Evolutionary conservation across 768 basidiomycete genomes (phyloP).

Genomic region (Porpolomopsis calyptriformis): DNA sequence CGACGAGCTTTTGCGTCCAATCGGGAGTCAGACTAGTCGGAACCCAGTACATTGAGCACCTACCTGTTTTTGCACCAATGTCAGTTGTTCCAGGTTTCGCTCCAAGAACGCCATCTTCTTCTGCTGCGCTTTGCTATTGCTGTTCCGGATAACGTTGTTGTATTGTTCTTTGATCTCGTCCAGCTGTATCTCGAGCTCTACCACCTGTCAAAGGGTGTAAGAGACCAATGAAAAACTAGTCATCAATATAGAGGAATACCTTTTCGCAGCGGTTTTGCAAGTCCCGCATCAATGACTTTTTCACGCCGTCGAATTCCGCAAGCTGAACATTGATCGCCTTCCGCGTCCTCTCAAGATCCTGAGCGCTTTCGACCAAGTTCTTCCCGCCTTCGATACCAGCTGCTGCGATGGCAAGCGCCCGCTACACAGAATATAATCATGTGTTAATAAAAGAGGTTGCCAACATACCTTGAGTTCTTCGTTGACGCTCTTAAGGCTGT

Average conservation of each 20-base stretch:
- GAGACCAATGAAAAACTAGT: conserved; percentile 12
- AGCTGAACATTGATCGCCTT: conserved; percentile 97
- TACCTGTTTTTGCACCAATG: conserved; percentile 94
- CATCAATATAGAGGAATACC: conserved; percentile 33
- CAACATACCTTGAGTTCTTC: conserved; percentile 87
- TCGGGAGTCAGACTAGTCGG: neutral
- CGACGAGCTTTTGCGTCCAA: conserved; percentile 61
- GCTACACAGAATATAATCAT: conserved; percentile 36
- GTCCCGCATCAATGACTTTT: conserved; percentile 98
- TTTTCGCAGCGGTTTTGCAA: conserved; percentile 99
- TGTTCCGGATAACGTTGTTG: conserved; percentile 95
- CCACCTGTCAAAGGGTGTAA: conserved; percentile 50
- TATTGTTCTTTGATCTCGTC: conserved; percentile 99
- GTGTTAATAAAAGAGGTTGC: conserved; percentile 5
- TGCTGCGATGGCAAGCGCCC: conserved; percentile 93
- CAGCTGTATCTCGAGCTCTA: conserved; percentile 96
- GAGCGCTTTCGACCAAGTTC: conserved; percentile 92
- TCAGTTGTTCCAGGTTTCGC: conserved; percentile 90
- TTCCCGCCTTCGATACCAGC: conserved; percentile 96
- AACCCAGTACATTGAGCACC: conserved; percentile 12
- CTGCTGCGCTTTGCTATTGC: conserved; percentile 96
- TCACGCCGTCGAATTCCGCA: conserved; percentile 96
- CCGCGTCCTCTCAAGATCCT: conserved; percentile 92
- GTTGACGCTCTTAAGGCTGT: conserved; percentile 90
- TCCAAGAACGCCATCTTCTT: conserved; percentile 99